Conservation (phyloP, 805 yeast genomes). For the Yarrowia sp. region DNA sequence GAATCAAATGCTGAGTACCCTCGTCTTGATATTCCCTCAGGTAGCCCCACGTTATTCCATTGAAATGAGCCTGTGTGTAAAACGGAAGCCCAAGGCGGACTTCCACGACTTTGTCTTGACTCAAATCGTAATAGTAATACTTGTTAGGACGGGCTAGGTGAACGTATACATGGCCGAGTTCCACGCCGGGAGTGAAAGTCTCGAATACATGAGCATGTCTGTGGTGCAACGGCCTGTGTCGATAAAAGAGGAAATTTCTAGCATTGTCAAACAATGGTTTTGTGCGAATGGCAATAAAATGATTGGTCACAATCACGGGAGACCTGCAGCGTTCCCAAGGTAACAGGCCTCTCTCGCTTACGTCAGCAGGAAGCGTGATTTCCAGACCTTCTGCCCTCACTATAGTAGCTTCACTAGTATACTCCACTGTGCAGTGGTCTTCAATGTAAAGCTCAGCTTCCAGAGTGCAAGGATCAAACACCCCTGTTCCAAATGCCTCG, state of each 20-base stretch:
- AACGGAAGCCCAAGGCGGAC: too few relatives aligned
- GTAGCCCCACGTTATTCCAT: too few relatives aligned
- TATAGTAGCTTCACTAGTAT: neutral
- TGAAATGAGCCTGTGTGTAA: too few relatives aligned
- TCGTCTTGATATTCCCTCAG: too few relatives aligned
- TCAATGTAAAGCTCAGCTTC: neutral
- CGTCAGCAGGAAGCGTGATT: neutral
- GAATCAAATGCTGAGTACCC: too few relatives aligned
- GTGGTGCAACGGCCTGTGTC: neutral
- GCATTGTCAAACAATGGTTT: too few relatives aligned
- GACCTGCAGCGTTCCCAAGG: neutral
- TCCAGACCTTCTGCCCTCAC: neutral
- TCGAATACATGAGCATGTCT: neutral
- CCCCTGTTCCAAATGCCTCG: neutral
- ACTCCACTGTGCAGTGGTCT: too few relatives aligned
- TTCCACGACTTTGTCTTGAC: too few relatives aligned
- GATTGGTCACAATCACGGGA: neutral
- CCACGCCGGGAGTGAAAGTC: neutral
- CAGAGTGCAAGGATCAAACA: neutral
- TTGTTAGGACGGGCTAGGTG: too few relatives aligned
- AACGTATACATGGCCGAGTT: neutral
- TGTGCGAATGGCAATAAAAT: neutral
- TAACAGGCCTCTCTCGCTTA: neutral
- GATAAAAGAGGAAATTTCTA: too few relatives aligned
- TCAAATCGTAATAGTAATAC: neutral